phyloP scores from a whole-genome alignment of 2,329 filamentous ascomycete genomes.

The Rhytidhysteron rufulum region DNA sequence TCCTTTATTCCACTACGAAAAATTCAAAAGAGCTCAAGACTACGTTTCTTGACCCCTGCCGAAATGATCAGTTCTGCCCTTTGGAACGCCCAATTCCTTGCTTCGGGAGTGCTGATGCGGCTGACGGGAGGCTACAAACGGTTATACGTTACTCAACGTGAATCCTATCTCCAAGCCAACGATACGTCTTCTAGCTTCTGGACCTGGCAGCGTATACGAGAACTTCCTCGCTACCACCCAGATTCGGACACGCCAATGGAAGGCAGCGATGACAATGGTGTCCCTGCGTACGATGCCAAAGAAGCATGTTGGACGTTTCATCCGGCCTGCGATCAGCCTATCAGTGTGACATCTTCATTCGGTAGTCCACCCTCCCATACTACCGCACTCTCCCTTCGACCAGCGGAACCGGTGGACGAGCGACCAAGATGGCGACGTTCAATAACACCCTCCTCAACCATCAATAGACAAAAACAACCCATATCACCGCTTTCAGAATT shows the following conservation, averaged over 20 bases:
- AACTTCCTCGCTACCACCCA: conserved; percentile 56
- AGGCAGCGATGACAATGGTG: conserved; percentile 36
- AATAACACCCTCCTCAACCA: neutral
- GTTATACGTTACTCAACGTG: conserved; percentile 71
- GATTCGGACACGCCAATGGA: conserved; percentile 36
- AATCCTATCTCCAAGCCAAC: conserved; percentile 67
- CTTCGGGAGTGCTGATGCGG: conserved; percentile 70
- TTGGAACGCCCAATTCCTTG: conserved; percentile 69
- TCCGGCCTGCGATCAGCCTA: conserved; percentile 57
- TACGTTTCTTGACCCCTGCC: conserved; percentile 65
- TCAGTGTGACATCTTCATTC: conserved; percentile 46
- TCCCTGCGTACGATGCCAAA: conserved; percentile 58
- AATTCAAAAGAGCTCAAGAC: conserved; percentile 66
- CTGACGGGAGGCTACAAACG: conserved; percentile 57
- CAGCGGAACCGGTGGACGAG: no score
- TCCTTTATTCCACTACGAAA: conserved; percentile 74
- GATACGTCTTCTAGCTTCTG: conserved; percentile 48
- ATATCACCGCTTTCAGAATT: conserved; percentile 35
- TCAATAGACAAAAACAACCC: conserved; percentile 25
- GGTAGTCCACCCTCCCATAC: conserved; percentile 27
- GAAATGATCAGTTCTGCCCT: conserved; percentile 70
- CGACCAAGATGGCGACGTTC: conserved; percentile 21
- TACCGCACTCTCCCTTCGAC: conserved; percentile 27
- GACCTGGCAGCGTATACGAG: conserved; percentile 68
- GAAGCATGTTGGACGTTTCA: conserved; percentile 68